Base-by-base conservation (phyloP, 176 grass and related monocot species). In the Lolium multiflorum region DNA sequence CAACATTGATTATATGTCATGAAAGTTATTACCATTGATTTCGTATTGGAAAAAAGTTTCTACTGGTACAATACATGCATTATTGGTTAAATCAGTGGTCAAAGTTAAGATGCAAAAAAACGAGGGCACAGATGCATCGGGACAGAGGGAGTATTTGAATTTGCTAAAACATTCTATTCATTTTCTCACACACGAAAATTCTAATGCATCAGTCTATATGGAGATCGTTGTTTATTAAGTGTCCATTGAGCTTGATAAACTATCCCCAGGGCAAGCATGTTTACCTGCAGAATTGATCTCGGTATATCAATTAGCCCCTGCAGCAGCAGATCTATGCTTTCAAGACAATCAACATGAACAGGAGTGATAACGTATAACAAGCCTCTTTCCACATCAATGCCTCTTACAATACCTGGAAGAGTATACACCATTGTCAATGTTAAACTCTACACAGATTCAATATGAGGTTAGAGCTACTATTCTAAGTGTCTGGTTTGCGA, bases 241-340 rank as follows among this genome's bases (percentile, higher is more conserved):
- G 46, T 11, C 26, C 8, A 37, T 67, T 6, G 28, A 81, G 25
- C 46, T 68, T 49, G 48, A 49, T 18, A 8, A 54, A 38, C 16
- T 37, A 54, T 69, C 17, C 4, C 28, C 15, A 66, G 78, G 59
- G 11, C 17, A 22, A 86, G 78, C 24, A 28, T n/a, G 17, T 83
- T 43, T 87, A 96, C 94, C 92, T 96, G 92, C 72, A 99, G 76
- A 70, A 92, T 35, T 76, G 86, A 63, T 60, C 86, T 91, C 51
- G 97, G 94, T 78, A 98, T 92, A 77, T 98, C 90, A 38, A 98
- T 88, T 83, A 92, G 91, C 37, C 97, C 97, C 88, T 98, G 97
- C 55, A 94, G 81, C 80, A 98, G 59, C 79, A 96, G 86, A 96
- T 98, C 87, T 24, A 98, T 94, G 15, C 47, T 88, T 88, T 90